Evolutionary conservation across 805 yeast species (phyloP), one percentile per base, ranked within the genome.

Genomic region (Kodamaea laetipori): DNA sequence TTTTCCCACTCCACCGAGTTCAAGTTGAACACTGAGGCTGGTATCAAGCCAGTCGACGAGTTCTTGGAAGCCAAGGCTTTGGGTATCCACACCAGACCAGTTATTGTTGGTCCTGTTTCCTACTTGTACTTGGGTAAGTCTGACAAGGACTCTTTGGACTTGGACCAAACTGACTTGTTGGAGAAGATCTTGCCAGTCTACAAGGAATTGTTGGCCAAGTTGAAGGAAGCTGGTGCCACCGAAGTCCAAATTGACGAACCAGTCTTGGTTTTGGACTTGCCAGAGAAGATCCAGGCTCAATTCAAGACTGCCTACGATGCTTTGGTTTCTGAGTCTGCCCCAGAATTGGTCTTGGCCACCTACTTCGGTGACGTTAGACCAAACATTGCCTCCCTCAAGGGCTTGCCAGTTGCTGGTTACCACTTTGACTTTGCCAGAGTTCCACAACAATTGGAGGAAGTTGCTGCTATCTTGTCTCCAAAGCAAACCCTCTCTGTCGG

Each of bases 291-390:
- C 60, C 82, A 90, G 77, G 81, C 82, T 52, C 92, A 95, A 68
- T 88, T 76, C 85, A 82, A 88, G 80, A 78, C 81, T 50, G 95
- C 98, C 65, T 94, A 81, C 77, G 86, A 82, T 56, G 78, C 69
- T 68, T 77, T 92, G 47, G 54, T 46, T 38, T 81, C 83, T 56
- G 74, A 81, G 61, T 81, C 76, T 60, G 65, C 67, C 48, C 96
- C 96, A 71, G 82, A 86, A 71, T 71, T 94, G 58, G 73, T 84
- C 59, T 71, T 94, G 63, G 80, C 98, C 65, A 76, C 98, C 61
- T 94, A 94, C 83, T 94, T 94, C 69, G 99, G 99, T 79, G 96
- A 95, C 64, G 97, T 88, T 61, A 85, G 90, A 76, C 98, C 98
- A 76, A 94, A 94, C 87, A 75, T 90, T 67, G 76, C 73, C 55